These are phyloP conservation scores for Fusarium torreyae DNA, from an alignment of 2,329 filamentous ascomycete genomes.

Conservation along the genomic window DNA sequence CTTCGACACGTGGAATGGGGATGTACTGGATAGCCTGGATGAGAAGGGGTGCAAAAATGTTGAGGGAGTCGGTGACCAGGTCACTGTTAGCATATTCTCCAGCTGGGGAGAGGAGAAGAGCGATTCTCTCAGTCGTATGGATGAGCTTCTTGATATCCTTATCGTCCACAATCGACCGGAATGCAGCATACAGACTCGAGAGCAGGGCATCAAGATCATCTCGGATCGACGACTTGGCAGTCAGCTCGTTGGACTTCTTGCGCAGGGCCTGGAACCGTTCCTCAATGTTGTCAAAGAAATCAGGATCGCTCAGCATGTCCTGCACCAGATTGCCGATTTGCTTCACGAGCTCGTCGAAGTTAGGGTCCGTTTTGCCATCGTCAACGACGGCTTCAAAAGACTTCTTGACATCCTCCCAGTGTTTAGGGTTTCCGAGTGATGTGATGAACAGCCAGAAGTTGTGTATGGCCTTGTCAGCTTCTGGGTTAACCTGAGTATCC, in stretches of 20 bases:
- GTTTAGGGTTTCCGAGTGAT: slow-evolving; percentile 80
- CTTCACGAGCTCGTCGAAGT: slow-evolving; percentile 84
- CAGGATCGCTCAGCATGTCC: slow-evolving; percentile 86
- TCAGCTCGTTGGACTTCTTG: slow-evolving; percentile 72
- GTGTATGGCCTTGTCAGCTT: slow-evolving; percentile 80
- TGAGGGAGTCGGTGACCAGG: slow-evolving; percentile 80
- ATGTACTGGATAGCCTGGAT: slow-evolving; percentile 87
- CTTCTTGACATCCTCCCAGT: slow-evolving; percentile 83
- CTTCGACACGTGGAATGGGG: slow-evolving; percentile 90
- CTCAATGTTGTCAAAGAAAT: slow-evolving; percentile 84
- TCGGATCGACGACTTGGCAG: slow-evolving; percentile 76
- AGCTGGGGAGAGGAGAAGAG: slow-evolving; percentile 77
- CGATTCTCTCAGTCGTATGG: slow-evolving; percentile 76
- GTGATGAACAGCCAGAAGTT: slow-evolving; percentile 87
- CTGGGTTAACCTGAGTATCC: slow-evolving; percentile 80
- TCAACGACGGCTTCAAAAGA: slow-evolving; percentile 79
- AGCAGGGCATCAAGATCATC: slow-evolving; percentile 82
- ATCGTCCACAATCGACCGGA: slow-evolving; percentile 79
- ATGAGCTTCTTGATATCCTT: slow-evolving; percentile 79
- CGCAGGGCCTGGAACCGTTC: slow-evolving; percentile 67
- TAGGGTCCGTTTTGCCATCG: slow-evolving; percentile 82
- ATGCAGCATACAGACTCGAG: slow-evolving; percentile 76
- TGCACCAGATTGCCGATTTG: slow-evolving; percentile 83
- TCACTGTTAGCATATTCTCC: slow-evolving; percentile 77
- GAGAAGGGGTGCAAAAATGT: slow-evolving; percentile 84